These are phyloP conservation scores for Metarhizium anisopliae DNA, from an alignment of 2,329 filamentous ascomycete genomes.

Conservation along the genomic window DNA sequence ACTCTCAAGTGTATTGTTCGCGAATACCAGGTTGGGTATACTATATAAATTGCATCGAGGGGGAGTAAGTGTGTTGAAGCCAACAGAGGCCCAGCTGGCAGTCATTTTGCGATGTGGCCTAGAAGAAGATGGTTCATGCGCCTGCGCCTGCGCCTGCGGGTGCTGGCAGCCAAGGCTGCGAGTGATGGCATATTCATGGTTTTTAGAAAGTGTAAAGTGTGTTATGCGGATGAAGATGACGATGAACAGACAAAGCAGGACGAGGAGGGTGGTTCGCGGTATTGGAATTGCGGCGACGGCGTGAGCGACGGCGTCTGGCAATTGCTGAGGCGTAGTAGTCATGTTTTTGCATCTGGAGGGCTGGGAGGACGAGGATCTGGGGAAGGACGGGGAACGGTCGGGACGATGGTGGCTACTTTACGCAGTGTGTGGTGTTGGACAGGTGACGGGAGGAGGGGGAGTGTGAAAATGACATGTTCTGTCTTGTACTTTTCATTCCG, in stretches of 20 bases:
- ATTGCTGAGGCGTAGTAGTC: not conserved
- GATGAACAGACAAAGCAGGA: conserved; percentile 3
- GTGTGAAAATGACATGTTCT: not conserved
- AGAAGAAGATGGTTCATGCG: not conserved
- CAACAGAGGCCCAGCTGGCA: not conserved
- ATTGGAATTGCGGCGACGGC: not conserved
- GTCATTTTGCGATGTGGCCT: not conserved
- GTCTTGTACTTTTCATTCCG: not conserved
- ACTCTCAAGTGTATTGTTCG: not conserved
- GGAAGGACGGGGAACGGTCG: no score
- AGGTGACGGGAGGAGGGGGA: not conserved
- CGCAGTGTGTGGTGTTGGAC: not conserved
- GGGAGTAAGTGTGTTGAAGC: not conserved
- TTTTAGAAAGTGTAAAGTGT: not conserved
- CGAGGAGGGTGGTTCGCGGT: not conserved
- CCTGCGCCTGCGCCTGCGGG: not conserved
- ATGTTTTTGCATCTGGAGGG: not conserved
- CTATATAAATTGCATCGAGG: not conserved
- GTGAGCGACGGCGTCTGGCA: not conserved
- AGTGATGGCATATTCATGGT: not conserved
- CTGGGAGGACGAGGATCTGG: no score
- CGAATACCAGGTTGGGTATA: not conserved
- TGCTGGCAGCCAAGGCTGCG: not conserved
- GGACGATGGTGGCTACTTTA: no score
- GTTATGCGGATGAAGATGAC: conserved; percentile 1